These are phyloP conservation scores for Hyaloscypha variabilis DNA, from an alignment of 495 filamentous ascomycete genomes.

Conservation along the genomic window DNA sequence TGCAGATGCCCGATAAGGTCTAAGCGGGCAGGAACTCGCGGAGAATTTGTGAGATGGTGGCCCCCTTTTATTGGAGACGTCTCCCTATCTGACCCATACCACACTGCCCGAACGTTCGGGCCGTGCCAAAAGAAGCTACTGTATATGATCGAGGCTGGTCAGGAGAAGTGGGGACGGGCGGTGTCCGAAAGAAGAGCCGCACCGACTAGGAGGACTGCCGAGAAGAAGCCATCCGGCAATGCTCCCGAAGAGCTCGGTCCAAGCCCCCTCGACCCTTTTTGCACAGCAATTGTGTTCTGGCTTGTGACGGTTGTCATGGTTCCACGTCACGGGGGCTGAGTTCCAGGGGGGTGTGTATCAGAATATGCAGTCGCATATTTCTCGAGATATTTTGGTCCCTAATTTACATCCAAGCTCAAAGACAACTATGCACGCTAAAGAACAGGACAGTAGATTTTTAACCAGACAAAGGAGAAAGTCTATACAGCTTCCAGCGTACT, in stretches of 20 bases:
- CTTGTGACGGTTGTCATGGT: not conserved
- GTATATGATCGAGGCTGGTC: not conserved
- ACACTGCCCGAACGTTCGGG: not conserved
- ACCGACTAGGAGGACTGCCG: not conserved
- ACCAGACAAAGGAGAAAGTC: slow-evolving; percentile 9
- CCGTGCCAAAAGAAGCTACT: not conserved
- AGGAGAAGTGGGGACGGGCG: not conserved
- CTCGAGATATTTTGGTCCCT: not conserved
- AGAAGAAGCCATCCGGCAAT: not conserved
- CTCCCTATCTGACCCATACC: not conserved
- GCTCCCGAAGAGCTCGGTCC: not conserved
- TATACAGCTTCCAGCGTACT: slow-evolving; percentile 32
- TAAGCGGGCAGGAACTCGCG: not conserved
- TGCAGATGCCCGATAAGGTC: not conserved
- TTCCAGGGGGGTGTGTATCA: not conserved
- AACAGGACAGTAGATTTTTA: not conserved
- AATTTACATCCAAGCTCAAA: not conserved
- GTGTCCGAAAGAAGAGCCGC: not conserved
- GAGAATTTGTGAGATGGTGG: not conserved
- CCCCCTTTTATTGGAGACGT: not conserved
- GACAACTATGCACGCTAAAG: not conserved
- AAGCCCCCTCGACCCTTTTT: not conserved
- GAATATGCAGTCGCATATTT: not conserved
- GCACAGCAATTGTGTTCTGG: not conserved
- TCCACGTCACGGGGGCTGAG: not conserved